A percentile compares a stretch with the other conserved stretches of the same genome.
Evolutionary conservation across 2,329 filamentous ascomycete species (phyloP).

Genomic region (Scedosporium dehoogii): DNA sequence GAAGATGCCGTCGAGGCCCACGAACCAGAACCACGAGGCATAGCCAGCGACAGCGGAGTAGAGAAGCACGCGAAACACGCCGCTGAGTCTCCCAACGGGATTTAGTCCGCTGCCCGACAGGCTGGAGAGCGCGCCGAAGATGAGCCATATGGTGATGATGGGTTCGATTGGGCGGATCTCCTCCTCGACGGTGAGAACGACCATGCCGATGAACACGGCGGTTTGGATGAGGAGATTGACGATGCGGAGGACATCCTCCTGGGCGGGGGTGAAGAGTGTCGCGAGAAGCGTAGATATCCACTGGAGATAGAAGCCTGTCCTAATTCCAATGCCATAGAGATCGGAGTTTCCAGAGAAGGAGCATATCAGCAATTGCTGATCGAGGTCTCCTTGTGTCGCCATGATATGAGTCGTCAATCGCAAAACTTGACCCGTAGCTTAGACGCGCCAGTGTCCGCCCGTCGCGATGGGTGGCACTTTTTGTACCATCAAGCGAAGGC

Average conservation of each 20-base stretch:
- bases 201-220: slow-evolving; percentile 18
- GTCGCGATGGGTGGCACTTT: too few species aligned
- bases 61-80: slow-evolving; percentile 14
- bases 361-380: too few species aligned
- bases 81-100: slow-evolving; percentile 12
- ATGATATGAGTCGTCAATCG: neutral
- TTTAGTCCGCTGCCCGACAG: slow-evolving; percentile 16
- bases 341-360: slow-evolving; percentile 9
- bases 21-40: slow-evolving; percentile 15
- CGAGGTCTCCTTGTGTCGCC: neutral
- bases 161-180: slow-evolving; percentile 10
- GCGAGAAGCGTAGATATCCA: slow-evolving; percentile 15
- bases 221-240: slow-evolving; percentile 20
- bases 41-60: slow-evolving; percentile 14
- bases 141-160: slow-evolving; percentile 16
- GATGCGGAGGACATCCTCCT: slow-evolving; percentile 14
- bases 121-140: slow-evolving; percentile 17
- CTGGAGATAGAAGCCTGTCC: slow-evolving; percentile 16
- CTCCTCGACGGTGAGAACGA: slow-evolving; percentile 13
- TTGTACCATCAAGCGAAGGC: too few species aligned
- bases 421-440: neutral
- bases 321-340: slow-evolving; percentile 19
- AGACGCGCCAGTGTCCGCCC: too few species aligned
- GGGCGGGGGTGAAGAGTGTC: slow-evolving; percentile 14
- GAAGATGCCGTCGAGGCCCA: neutral